Evolutionary conservation across 2,329 filamentous ascomycete species (phyloP).

Genomic region (Alternaria panax): DNA sequence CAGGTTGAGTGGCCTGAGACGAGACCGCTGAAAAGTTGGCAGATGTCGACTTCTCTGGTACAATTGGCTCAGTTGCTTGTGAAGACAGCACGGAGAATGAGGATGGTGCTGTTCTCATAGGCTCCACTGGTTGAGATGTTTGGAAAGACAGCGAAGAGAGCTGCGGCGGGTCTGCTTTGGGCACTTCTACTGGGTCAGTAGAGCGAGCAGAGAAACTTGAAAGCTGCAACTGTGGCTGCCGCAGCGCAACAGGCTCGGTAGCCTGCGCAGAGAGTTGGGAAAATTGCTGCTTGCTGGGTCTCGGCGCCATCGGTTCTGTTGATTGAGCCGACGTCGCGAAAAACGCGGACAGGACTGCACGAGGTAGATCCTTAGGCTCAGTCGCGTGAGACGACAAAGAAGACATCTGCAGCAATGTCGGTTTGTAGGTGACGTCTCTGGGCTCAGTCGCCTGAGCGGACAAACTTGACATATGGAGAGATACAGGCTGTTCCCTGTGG

Average conservation of each 20-base stretch:
- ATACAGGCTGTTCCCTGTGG: conserved; percentile 1
- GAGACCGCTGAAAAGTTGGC: conserved; percentile 28
- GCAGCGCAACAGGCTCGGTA: conserved; percentile 27
- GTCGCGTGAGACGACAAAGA: conserved; percentile 36
- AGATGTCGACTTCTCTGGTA: conserved; percentile 20
- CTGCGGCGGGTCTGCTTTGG: conserved; percentile 17
- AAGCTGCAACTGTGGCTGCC: conserved; percentile 25
- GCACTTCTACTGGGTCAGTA: conserved; percentile 34
- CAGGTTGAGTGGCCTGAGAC: conserved; percentile 36
- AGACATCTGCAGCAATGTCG: conserved; percentile 35
- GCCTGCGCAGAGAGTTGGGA: conserved; percentile 26
- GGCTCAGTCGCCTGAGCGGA: conserved; percentile 27
- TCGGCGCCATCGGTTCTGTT: conserved; percentile 22
- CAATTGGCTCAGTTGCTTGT: conserved; percentile 30
- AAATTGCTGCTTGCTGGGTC: conserved; percentile 17
- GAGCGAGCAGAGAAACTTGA: conserved; percentile 30
- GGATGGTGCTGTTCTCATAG: conserved; percentile 18
- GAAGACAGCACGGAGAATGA: conserved; percentile 29
- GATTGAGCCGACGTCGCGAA: conserved; percentile 33
- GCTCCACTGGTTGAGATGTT: conserved; percentile 33
- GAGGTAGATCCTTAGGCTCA: conserved; percentile 31
- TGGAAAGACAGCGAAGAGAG: conserved; percentile 34
- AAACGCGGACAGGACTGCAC: conserved; percentile 25
- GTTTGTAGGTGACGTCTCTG: conserved; percentile 15
- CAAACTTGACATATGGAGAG: conserved; percentile 17